These are phyloP conservation scores for Lachnellula hyalina DNA, from an alignment of 2,329 filamentous ascomycete genomes.

Conservation along the genomic window DNA sequence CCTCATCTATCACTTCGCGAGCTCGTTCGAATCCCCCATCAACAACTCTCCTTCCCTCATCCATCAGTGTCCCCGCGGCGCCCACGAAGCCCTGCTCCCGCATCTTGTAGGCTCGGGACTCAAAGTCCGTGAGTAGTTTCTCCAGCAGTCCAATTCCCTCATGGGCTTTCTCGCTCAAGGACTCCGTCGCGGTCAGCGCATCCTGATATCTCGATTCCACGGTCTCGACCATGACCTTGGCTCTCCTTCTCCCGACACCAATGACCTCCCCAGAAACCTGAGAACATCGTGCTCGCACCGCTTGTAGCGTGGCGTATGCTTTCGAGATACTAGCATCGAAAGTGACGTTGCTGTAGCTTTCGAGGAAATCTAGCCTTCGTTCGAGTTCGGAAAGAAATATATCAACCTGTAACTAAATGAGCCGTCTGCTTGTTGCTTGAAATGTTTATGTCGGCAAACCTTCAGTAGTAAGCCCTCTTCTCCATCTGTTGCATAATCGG, in stretches of 20 bases:
- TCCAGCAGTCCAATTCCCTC: slow-evolving; percentile 85
- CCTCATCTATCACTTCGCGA: slow-evolving; percentile 71
- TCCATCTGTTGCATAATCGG: slow-evolving; percentile 56
- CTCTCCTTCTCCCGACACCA: slow-evolving; percentile 75
- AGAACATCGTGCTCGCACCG: slow-evolving; percentile 82
- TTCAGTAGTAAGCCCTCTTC: slow-evolving; percentile 58
- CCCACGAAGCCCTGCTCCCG: slow-evolving; percentile 71
- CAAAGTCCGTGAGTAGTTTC: slow-evolving; percentile 77
- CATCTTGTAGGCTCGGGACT: slow-evolving; percentile 73
- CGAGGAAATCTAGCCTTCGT: slow-evolving; percentile 78
- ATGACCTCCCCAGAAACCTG: slow-evolving; percentile 86
- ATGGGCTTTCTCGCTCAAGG: slow-evolving; percentile 85
- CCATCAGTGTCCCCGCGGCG: slow-evolving; percentile 67
- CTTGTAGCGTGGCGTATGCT: slow-evolving; percentile 79
- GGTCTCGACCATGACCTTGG: slow-evolving; percentile 88
- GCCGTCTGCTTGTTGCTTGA: not conserved
- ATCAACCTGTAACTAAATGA: slow-evolving; percentile 52
- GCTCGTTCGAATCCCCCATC: slow-evolving; percentile 74
- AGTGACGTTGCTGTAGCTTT: slow-evolving; percentile 78
- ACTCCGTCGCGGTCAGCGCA: slow-evolving; percentile 76
- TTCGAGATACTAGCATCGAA: slow-evolving; percentile 79
- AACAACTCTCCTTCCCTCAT: slow-evolving; percentile 72
- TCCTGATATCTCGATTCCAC: slow-evolving; percentile 84
- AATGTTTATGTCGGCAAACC: slow-evolving; percentile 31
- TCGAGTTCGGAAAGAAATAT: slow-evolving; percentile 82